Percentiles rank a stretch among this genome's conserved stretches.
Evolutionary conservation across 2,329 filamentous ascomycete genomes (phyloP).

Genomic region (Periconia sp.): DNA sequence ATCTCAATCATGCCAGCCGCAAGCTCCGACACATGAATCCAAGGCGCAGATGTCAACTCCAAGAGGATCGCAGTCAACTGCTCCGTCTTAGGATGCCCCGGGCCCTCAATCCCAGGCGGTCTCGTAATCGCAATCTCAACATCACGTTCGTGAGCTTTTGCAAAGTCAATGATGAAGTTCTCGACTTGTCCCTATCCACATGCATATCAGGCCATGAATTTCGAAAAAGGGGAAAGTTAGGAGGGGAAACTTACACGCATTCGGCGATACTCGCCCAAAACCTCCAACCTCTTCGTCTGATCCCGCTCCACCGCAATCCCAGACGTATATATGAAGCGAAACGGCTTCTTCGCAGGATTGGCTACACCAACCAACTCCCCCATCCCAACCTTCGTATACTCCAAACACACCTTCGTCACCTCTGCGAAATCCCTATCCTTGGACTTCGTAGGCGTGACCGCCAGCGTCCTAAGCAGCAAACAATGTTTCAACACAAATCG

Average conservation of each 20-base stretch:
- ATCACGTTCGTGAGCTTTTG: background rate
- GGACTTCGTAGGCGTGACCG: slow-evolving; percentile 3
- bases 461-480: background rate
- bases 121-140: no score
- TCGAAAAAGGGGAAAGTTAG: background rate
- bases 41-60: no score
- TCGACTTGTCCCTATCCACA: background rate
- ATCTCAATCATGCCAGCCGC: no score
- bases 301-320: slow-evolving; percentile 9
- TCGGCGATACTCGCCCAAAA: slow-evolving; percentile 6
- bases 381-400: slow-evolving; percentile 11
- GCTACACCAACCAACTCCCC: slow-evolving; percentile 1
- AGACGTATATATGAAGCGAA: slow-evolving; percentile 15
- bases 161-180: background rate
- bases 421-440: slow-evolving; percentile 1
- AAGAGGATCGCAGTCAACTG: no score
- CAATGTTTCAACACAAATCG: background rate
- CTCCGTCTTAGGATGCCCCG: no score
- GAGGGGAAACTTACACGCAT: slow-evolving; percentile 4
- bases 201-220: no score
- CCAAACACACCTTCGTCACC: slow-evolving; percentile 8
- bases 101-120: no score
- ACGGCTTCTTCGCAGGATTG: slow-evolving; percentile 1
- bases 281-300: slow-evolving; percentile 3
- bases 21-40: no score